phyloP scores from a whole-genome alignment of 2,329 filamentous ascomycete species.

The Thermothelomyces thermophilus region DNA sequence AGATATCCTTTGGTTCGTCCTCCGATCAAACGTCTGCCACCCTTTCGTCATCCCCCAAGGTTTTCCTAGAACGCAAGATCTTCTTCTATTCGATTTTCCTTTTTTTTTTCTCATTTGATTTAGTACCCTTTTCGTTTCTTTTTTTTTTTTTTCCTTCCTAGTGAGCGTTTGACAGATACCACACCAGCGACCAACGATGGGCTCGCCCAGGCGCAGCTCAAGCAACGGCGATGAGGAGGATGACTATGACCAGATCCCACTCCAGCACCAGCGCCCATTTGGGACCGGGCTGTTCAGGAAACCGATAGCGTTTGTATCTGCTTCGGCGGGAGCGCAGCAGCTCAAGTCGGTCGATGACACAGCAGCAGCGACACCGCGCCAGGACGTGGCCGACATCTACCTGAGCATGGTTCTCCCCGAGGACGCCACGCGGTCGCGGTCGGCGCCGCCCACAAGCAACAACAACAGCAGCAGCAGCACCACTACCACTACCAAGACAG shows the following conservation, averaged over 20 bases:
- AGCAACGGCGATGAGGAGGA: conserved; percentile 21
- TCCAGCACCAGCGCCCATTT: conserved; percentile 49
- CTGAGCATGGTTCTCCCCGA: conserved; percentile 58
- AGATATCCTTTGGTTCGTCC: no score
- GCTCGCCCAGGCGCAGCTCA: background rate
- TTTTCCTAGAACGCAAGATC: background rate
- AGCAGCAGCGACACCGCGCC: conserved; percentile 25
- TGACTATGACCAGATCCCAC: conserved; percentile 42
- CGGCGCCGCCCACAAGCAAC: conserved; percentile 13
- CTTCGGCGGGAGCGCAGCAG: conserved; percentile 30
- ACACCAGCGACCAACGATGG: no score
- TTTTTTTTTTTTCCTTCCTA: no score
- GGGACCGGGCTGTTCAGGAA: conserved; percentile 50
- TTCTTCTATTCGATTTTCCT: background rate
- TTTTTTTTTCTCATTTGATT: no score
- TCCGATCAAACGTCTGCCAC: no score
- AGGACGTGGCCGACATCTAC: conserved; percentile 51
- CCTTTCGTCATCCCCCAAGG: no score
- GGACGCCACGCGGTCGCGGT: conserved; percentile 15
- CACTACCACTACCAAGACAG: background rate
- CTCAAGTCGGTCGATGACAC: conserved; percentile 15
- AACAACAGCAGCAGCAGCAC: background rate
- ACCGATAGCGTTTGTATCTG: conserved; percentile 51
- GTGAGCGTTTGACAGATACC: no score
- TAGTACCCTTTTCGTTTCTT: background rate